These are phyloP conservation scores for Epichloe amarillans DNA, from an alignment of 2,329 filamentous ascomycete species.

Conservation along the genomic window DNA sequence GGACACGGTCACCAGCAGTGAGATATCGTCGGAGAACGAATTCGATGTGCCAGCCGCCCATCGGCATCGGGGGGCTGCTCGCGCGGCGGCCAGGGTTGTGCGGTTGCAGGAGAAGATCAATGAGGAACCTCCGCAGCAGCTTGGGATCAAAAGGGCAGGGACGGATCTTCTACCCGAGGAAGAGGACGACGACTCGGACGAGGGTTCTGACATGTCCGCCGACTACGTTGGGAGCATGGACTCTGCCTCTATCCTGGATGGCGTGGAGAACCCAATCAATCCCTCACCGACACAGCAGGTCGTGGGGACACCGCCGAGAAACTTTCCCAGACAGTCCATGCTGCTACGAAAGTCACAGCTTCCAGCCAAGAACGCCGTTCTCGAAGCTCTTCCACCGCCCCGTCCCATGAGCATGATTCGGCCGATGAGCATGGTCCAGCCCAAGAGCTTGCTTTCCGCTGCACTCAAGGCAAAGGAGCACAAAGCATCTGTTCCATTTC, in stretches of 20 bases:
- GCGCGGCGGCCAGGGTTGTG: constrained; percentile 34
- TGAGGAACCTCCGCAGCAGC: constrained; percentile 19
- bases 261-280: constrained; percentile 44
- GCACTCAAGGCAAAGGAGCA: constrained; percentile 60
- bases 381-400: constrained; percentile 58
- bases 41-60: constrained; percentile 54
- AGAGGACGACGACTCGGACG: constrained; percentile 47
- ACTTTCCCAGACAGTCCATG: constrained; percentile 48
- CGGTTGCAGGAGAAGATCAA: constrained; percentile 25
- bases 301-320: constrained; percentile 49
- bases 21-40: constrained; percentile 74
- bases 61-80: constrained; percentile 46
- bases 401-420: constrained; percentile 51
- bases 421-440: constrained; percentile 53
- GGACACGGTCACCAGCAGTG: constrained; percentile 70
- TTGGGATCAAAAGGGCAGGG: constrained; percentile 29
- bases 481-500: constrained; percentile 57
- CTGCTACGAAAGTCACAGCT: constrained; percentile 49
- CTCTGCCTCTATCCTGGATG: constrained; percentile 57
- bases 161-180: constrained; percentile 43
- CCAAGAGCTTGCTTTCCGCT: constrained; percentile 57
- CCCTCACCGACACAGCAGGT: constrained; percentile 42
- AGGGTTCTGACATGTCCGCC: constrained; percentile 48
- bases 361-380: constrained; percentile 38
- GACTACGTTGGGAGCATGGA: constrained; percentile 56